Percentiles rank a stretch among this genome's conserved stretches.
These are phyloP conservation scores for Podospora appendiculata DNA, from an alignment of 495 filamentous ascomycete genomes.

Conservation along the genomic window DNA sequence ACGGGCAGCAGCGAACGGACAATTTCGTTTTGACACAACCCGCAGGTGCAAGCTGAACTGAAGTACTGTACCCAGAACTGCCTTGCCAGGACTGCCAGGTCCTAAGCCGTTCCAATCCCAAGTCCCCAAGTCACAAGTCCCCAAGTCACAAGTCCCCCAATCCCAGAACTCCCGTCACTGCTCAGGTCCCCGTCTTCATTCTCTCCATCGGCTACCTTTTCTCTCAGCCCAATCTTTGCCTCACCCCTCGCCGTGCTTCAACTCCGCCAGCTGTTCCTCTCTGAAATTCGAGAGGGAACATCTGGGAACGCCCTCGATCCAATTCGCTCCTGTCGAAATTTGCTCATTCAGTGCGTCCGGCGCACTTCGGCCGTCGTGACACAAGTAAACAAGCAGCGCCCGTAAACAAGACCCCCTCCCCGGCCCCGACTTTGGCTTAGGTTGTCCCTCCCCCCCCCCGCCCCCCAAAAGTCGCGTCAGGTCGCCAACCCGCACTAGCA, in stretches of 20 bases:
- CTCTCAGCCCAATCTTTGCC: not conserved
- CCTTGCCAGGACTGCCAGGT: no score
- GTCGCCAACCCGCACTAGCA: no score
- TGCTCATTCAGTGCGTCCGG: not conserved
- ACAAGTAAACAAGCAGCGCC: conserved; percentile 1
- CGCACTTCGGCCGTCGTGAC: not conserved
- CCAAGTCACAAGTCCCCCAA: no score
- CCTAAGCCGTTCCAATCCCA: no score
- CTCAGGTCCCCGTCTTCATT: no score
- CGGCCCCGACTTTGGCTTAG: not conserved
- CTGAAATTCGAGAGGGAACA: not conserved
- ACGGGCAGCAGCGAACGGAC: no score
- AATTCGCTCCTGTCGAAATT: not conserved
- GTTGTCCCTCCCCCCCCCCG: no score
- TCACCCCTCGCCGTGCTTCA: not conserved
- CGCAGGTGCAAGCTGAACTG: no score
- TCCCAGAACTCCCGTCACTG: not conserved
- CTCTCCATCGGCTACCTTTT: not conserved
- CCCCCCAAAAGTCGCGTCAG: not conserved
- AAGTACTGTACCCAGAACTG: no score
- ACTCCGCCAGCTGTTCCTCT: not conserved
- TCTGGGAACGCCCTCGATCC: not conserved
- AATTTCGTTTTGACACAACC: no score
- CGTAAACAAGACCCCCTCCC: not conserved
- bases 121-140: no score